A percentile compares a stretch with the other conserved stretches of the same genome.
Conservation (phyloP, 163 green algal species). For the Smithsoniella earleae region DNA sequence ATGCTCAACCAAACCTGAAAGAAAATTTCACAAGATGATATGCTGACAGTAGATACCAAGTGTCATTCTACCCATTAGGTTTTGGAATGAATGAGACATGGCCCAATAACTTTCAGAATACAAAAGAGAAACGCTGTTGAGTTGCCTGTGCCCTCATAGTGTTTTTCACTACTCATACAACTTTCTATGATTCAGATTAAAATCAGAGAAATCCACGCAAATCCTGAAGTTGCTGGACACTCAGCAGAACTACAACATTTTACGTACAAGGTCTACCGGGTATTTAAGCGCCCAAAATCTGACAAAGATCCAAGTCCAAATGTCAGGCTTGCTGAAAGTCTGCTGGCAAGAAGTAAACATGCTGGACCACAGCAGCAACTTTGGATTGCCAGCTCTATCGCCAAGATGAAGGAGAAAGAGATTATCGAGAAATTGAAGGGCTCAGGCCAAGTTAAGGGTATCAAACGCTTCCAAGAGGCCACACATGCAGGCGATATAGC, state of each 20-base stretch:
- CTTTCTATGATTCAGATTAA: conserved; percentile 3
- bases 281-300: neutral
- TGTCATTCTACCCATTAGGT: no score
- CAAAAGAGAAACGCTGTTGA: no score
- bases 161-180: no score
- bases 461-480: conserved; percentile 2
- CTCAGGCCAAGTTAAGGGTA: neutral
- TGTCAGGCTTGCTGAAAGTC: conserved; percentile 1
- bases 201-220: neutral
- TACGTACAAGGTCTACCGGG: neutral
- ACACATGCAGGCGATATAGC: neutral
- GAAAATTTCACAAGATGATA: no score
- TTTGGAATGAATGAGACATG: no score
- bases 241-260: neutral
- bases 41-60: no score
- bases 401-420: no score
- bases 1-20: no score
- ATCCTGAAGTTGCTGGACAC: neutral
- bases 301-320: neutral
- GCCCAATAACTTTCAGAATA: no score
- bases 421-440: no score
- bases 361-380: neutral
- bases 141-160: no score
- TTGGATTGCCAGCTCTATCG: conserved; percentile 18
- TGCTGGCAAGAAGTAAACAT: conserved; percentile 3